phyloP scores from a whole-genome alignment of 192 early-diverging fungal species.

The Coemansia erecta region DNA sequence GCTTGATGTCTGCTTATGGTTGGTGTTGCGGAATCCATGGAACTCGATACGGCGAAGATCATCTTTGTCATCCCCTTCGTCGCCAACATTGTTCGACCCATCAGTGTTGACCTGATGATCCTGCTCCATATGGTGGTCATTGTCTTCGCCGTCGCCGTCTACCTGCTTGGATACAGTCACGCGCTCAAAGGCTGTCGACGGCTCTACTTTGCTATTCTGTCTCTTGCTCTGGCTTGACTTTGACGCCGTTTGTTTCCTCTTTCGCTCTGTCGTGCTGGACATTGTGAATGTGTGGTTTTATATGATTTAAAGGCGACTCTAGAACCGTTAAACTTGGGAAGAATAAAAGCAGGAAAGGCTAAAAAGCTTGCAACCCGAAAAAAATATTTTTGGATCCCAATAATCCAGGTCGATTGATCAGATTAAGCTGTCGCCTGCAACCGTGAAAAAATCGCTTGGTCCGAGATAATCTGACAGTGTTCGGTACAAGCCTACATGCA shows the following conservation, averaged over 20 bases:
- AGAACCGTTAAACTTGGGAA: no score
- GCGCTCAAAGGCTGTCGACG: conserved; percentile 8
- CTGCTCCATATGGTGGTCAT: not conserved
- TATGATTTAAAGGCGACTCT: no score
- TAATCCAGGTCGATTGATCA: not conserved
- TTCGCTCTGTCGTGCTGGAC: not conserved
- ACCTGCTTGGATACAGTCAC: conserved; percentile 2
- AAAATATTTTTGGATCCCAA: no score
- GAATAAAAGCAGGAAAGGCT: not conserved
- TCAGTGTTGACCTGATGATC: not conserved
- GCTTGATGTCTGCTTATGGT: conserved; percentile 49
- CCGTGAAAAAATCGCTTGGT: conserved; percentile 16
- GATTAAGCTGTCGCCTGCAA: not conserved
- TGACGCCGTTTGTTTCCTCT: not conserved
- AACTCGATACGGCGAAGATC: conserved; percentile 20
- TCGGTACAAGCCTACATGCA: conserved; percentile 19
- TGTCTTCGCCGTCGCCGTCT: not conserved
- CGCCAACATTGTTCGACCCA: not conserved
- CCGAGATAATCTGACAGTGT: conserved; percentile 35
- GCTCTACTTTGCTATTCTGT: not conserved
- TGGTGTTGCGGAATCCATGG: conserved; percentile 45
- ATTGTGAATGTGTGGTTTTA: not conserved
- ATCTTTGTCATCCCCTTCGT: not conserved
- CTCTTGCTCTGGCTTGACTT: not conserved
- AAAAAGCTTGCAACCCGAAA: not conserved